These are phyloP conservation scores for Zoysia matrella DNA, from an alignment of 202 grass and related monocot species.

Conservation along the genomic window DNA sequence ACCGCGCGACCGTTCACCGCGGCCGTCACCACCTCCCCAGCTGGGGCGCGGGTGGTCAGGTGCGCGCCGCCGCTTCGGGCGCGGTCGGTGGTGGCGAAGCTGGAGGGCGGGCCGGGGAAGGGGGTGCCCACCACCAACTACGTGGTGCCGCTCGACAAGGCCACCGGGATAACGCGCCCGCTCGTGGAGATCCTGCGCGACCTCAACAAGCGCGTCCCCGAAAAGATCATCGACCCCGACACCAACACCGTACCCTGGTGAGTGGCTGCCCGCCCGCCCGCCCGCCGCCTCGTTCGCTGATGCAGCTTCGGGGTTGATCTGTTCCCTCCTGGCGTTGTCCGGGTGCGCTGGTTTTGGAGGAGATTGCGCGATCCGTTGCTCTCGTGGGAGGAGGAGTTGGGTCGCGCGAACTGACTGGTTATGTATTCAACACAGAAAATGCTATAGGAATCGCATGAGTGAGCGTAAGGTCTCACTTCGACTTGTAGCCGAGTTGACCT, in stretches of 20 bases:
- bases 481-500: background rate
- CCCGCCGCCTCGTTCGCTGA: background rate
- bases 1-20: conserved; percentile 22
- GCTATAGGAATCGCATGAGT: background rate
- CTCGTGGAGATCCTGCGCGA: conserved; percentile 97
- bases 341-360: background rate
- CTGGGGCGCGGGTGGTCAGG: conserved; percentile 16
- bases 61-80: background rate
- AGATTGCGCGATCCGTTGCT: background rate
- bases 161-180: conserved; percentile 74
- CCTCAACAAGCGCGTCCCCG: conserved; percentile 98
- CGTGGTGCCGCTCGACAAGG: conserved; percentile 87
- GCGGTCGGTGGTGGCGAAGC: conserved; percentile 40
- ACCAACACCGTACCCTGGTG: conserved; percentile 81
- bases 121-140: conserved; percentile 90
- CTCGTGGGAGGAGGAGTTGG: no score
- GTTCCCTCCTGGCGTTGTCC: no score
- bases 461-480: background rate
- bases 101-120: conserved; percentile 57
- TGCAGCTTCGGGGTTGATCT: background rate
- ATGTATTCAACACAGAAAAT: background rate
- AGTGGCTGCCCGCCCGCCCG: background rate
- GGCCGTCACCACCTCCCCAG: background rate
- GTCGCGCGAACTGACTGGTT: no score
- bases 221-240: conserved; percentile 89